Evolutionary conservation across 768 basidiomycete genomes (phyloP).

Genomic region (Suillus hirtellus): DNA sequence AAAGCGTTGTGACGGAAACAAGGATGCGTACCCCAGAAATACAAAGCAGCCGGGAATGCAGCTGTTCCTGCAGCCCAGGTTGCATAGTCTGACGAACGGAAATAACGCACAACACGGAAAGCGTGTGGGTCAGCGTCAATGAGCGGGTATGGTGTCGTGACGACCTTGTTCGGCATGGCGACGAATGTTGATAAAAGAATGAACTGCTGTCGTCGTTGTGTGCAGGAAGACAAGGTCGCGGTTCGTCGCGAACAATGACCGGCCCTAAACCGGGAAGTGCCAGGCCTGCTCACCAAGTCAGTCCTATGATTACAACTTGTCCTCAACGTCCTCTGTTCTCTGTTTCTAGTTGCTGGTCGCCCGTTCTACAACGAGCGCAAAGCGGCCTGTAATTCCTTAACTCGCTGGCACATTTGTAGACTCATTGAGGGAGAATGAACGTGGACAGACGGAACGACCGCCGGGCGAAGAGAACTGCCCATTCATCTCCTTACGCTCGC

Average conservation of each 20-base stretch:
- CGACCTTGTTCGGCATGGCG: conserved; percentile 46
- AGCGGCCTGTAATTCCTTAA: neutral
- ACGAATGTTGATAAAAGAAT: conserved; percentile 9
- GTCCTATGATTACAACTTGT: conserved; percentile 16
- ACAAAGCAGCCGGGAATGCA: conserved; percentile 79
- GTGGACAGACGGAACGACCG: conserved; percentile 50
- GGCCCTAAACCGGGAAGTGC: conserved; percentile 32
- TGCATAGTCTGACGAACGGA: conserved; percentile 86
- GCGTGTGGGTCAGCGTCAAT: conserved; percentile 95
- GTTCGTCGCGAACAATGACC: conserved; percentile 21
- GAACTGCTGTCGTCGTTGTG: conserved; percentile 3
- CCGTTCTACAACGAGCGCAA: conserved; percentile 13
- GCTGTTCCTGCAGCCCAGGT: conserved; percentile 79
- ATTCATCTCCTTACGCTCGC: conserved; percentile 60
- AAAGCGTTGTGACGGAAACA: conserved; percentile 5
- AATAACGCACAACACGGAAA: conserved; percentile 82
- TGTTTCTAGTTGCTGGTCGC: conserved; percentile 6
- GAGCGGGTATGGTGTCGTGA: conserved; percentile 77
- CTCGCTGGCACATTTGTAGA: conserved; percentile 17
- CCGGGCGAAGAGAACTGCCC: conserved; percentile 36
- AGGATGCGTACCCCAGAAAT: conserved; percentile 71
- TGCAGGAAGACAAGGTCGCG: neutral
- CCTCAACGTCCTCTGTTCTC: conserved; percentile 19
- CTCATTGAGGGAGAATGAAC: conserved; percentile 45
- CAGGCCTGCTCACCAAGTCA: conserved; percentile 18